Base-by-base conservation (phyloP, 1,284 basidiomycete genomes). In the Dichomitus squalens region DNA sequence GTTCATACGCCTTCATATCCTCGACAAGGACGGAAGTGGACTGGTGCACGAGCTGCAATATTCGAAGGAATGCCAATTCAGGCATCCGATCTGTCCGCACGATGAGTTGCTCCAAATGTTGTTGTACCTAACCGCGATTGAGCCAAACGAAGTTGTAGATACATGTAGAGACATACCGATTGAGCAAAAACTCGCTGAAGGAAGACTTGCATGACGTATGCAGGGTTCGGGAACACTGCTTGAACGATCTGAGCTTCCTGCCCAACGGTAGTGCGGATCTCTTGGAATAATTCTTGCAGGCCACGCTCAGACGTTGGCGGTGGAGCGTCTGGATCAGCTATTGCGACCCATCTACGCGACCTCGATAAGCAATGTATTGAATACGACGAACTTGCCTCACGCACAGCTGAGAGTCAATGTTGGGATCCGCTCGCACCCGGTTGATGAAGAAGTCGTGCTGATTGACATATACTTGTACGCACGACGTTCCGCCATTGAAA, bases 361-460 rank as follows among this genome's bases (percentile, higher is more conserved):
- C 47, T 59, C 44, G 58, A 48, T 65, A 35, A 34, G 21, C 21
- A 16, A 34, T 6, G 39, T 20, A 41, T 27, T n/a, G 14, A 41
- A 7, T 29, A 34, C 16, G 35, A 60, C 8, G 46, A 18, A 48
- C 14, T 55, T 25, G 29, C 29, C 56, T 59, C 23, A 76, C 86
- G 55, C 68, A 93, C 90, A 96, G 70, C 29, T 82, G 78, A 59
- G 86, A 84, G 49, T 85, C 82, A 53, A 77, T 77, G 43, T 80
- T 75, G 62, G 79, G 81, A 38, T 78, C 79, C 58, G 88, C 88
- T 40, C 84, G 83, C 40, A 89, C 84, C 54, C 90, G 86, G 70
- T 97, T 96, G 71, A 98, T 97, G 79, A 98, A 98, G 78, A 98
- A 98, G 72, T 99, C 97, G 70, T 99, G 97, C 73, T 99, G 97